Evolutionary conservation across 225 moss, liverwort and hornwort species (phyloP), one percentile per base, ranked within the genome.

Genomic region (Physcomitrellopsis africana): DNA sequence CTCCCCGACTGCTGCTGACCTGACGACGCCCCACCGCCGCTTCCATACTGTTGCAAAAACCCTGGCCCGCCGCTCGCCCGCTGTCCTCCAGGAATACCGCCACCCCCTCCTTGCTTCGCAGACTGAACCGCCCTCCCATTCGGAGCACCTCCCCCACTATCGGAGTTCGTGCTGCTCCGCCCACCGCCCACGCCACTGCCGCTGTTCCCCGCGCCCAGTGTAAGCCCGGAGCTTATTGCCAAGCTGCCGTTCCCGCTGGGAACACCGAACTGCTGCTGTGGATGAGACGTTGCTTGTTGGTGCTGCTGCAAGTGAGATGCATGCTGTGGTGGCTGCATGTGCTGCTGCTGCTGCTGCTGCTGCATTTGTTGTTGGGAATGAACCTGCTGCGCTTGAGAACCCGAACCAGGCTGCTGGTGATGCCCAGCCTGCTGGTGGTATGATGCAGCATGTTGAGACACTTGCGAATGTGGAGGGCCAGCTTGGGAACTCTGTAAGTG

Each of bases 1-100:
- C 86, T 86, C 65, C 81, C 83, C 20, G 83, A 86, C 81, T 83
- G 86, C 81, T 84, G 87, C 77, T 71, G 84, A 29, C 79, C 81
- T 27, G 82, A 47, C 15, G 84, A 70, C 63, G 70, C 75, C 8
- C 62, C 32, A 56, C 77, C 42, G 84, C 67, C 41, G 84, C 32
- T 60, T 23, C 87, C 84, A 61, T 77, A 84, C 68, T 84, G 87
- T 8, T 84, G 87, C 74, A 87, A 52, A 82, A 84, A 87, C 6
- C 79, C 76, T 27, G 76, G 46, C 0, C 19, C 82, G 45, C 63
- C 68, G 27, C 23, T 72, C 10, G 75, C 74, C 11, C 87, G 71
- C 63, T 73, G 84, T 16, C 45, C 70, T 10, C 80, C 80, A 17
- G 67, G 18, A 53, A 56, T 71, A 23, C 68, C 67, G 19, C 69